Evolutionary conservation across 2,329 filamentous ascomycete species (phyloP), one percentile per base, ranked within the genome.

Genomic region (Leptodontidium sp.): DNA sequence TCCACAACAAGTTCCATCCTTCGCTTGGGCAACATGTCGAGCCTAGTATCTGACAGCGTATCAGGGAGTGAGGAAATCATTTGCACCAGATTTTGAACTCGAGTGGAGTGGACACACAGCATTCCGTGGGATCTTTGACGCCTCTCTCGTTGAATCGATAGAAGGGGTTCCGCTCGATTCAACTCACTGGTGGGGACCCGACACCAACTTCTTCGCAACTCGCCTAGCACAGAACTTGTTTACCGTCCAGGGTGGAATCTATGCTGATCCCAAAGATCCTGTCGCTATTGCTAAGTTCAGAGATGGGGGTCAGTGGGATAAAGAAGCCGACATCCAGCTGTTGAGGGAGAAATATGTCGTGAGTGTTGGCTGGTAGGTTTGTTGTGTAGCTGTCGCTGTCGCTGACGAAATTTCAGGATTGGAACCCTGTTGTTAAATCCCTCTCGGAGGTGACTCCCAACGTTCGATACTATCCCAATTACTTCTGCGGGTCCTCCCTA

Each of bases 71-170:
- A 66, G 75, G 61, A 70, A 57, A 58, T 53, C 70, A 4, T 77
- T 78, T 52, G 77, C 77, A 1, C 75, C 74, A 1, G 71, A 72
- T 7, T 79, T 76, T 14, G 65, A 75, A 50, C 75, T 79, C 0
- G 74, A 77, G 65, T 81, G 80, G 79, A 79, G 78, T 17, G 80
- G 80, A 4, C 77, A 75, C 75, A 78, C 78, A 4, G 79, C 80
- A 1, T 80, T 80, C 68, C 75, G 80, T 8, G 76, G 78, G 4
- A 75, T 80, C 1, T 81, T 81, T 57, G 76, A 78, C 58, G 69
- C 75, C 7, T 76, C 76, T 14, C 71, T 80, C n/a, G 75, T 78
- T 17, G 70, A 77, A 17, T 65, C 73, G 1, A 79, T 81, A 11
- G 69, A 74, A 1, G 75, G 77, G 29, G 70, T 80, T 3, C 79